phyloP scores from a whole-genome alignment of 2,329 filamentous ascomycete species.

The Epichloe brachyelytri region DNA sequence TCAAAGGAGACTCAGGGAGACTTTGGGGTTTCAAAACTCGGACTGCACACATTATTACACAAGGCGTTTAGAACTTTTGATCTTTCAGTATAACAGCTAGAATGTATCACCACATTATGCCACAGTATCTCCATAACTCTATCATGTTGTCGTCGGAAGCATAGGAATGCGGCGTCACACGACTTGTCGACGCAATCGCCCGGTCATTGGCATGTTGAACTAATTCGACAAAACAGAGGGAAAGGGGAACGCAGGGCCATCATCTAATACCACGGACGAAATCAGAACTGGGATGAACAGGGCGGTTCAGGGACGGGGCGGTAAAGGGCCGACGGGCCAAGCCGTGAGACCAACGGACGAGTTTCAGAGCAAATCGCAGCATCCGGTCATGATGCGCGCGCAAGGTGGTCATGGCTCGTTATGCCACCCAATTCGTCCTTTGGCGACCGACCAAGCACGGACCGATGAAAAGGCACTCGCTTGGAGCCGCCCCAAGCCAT shows the following conservation, averaged over 20 bases:
- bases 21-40: background rate
- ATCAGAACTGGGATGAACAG: background rate
- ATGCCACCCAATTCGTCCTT: background rate
- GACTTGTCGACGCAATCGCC: no score
- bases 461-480: background rate
- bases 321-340: conserved; percentile 1
- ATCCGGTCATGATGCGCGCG: background rate
- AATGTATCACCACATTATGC: background rate
- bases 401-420: background rate
- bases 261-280: background rate
- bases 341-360: conserved; percentile 1
- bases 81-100: background rate
- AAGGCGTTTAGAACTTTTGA: background rate
- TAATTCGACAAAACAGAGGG: background rate
- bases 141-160: background rate
- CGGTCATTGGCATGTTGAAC: no score
- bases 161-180: no score
- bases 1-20: background rate
- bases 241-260: background rate
- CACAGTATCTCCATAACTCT: background rate
- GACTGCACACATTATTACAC: background rate
- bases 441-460: background rate
- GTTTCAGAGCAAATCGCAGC: background rate
- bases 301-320: background rate
- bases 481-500: background rate